Evolutionary conservation across 2,329 filamentous ascomycete genomes (phyloP), one percentile per base, ranked within the genome.

Genomic region (Polytolypa hystricis): DNA sequence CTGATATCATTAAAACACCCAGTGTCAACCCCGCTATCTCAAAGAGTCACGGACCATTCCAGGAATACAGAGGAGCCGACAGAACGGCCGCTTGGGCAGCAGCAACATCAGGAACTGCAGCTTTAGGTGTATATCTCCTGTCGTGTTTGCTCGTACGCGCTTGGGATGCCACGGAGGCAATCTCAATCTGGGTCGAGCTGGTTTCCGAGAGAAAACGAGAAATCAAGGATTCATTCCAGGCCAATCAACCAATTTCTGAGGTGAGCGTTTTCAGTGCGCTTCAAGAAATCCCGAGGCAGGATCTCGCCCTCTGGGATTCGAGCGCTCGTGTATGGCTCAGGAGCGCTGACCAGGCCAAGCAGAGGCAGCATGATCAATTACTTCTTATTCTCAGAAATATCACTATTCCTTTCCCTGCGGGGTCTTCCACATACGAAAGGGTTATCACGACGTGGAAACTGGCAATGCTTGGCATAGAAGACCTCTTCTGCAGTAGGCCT

Each of bases 261-360:
- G 16, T 14, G 25, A 9, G 21, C 14, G 18, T 10, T 14, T 5
- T 14, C 15, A 20, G 7, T 5, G 16, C n/a, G 11, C 3, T 25
- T n/a, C 43, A 47, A 14, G 33, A 42, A 2, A 41, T 60, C 19
- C 38, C 36, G 1, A 37, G 51, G 23, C 37, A 45, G 0, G 42
- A 62, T 14, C 37, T 64, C 4, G 50, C 51, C 2, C 37, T 45
- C 3, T 65, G 60, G 60, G 61, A 63, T 45, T 52, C 55, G 1
- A 61, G 58, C 35, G 54, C 56, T 0, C 46, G 60, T 2, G 41
- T 60, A 0, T 65, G 61, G 62, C 42, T 64, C 1, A 41, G 43
- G 2, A 49, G 39, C 2, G 60, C 56, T 4, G 57, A 61, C 32
- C 21, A 38, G 4, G 49, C 43, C 10, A 58, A 43, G 39, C 16